A percentile compares a stretch with the other conserved stretches of the same genome.
Evolutionary conservation across 1,284 basidiomycete genomes (phyloP).

Genomic region (Trametes versicolor): DNA sequence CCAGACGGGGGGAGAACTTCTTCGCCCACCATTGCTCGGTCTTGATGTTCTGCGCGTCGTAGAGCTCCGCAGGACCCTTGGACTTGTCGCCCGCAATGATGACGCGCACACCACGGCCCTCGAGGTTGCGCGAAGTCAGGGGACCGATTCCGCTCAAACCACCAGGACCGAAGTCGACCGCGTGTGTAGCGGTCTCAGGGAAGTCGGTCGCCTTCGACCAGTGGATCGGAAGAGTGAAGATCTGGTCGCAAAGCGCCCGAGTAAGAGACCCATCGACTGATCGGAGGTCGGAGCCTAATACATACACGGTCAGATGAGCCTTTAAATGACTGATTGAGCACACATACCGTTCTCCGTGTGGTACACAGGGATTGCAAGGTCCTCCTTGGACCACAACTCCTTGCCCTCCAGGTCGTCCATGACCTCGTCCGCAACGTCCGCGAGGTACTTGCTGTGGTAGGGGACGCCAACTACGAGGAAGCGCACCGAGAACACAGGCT

Average conservation of each 20-base stretch:
- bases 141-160: conserved; percentile 94
- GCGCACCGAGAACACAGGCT: conserved; percentile 92
- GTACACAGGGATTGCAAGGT: conserved; percentile 88
- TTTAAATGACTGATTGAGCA: conserved; percentile 18
- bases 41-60: conserved; percentile 71
- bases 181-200: conserved; percentile 91
- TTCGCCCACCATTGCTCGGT: conserved; percentile 92
- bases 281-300: conserved; percentile 85
- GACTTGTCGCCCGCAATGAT: conserved; percentile 89
- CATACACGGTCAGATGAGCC: conserved; percentile 25
- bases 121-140: conserved; percentile 89
- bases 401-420: conserved; percentile 81
- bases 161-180: conserved; percentile 96
- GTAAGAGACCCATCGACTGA: conserved; percentile 72
- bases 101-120: conserved; percentile 92
- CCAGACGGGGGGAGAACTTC: conserved; percentile 86
- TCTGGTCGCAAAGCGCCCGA: conserved; percentile 89
- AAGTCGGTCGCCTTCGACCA: conserved; percentile 93
- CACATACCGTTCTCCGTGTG: conserved; percentile 90
- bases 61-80: conserved; percentile 88
- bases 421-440: conserved; percentile 81
- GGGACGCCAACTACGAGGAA: conserved; percentile 96
- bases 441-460: conserved; percentile 92
- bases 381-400: conserved; percentile 83
- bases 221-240: conserved; percentile 92